These are phyloP conservation scores for Amesomyces nigricolor DNA, from an alignment of 2,329 filamentous ascomycete species.

Conservation along the genomic window DNA sequence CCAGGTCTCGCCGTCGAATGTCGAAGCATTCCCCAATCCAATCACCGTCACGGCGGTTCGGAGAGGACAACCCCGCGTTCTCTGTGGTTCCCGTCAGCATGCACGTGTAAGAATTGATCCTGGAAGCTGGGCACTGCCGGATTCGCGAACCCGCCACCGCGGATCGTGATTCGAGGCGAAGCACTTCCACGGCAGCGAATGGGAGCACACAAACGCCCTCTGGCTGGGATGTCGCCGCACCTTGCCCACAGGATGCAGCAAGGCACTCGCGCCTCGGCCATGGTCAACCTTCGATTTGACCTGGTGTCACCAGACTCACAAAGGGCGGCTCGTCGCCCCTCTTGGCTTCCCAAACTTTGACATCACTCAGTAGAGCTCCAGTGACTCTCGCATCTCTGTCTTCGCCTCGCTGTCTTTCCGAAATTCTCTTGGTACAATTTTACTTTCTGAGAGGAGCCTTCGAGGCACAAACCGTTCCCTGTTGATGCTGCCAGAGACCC, in stretches of 20 bases:
- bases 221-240: slow-evolving; percentile 16
- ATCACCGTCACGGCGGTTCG: slow-evolving; percentile 14
- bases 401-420: neutral
- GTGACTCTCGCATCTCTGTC: neutral
- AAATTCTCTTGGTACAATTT: neutral
- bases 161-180: slow-evolving; percentile 25
- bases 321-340: neutral
- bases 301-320: slow-evolving; percentile 3
- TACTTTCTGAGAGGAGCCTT: neutral
- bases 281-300: neutral
- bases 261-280: slow-evolving; percentile 23
- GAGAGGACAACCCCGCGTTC: slow-evolving; percentile 1
- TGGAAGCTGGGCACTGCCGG: neutral
- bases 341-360: neutral
- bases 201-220: slow-evolving; percentile 13
- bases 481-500: neutral
- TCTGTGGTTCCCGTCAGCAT: neutral
- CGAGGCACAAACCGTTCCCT: neutral
- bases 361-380: neutral
- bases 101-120: neutral
- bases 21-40: neutral
- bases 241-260: slow-evolving; percentile 21
- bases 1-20: neutral
- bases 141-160: slow-evolving; percentile 16
- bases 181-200: slow-evolving; percentile 23